Percentiles rank a stretch among this genome's conserved stretches.
Conservation (phyloP, 495 filamentous ascomycete genomes). For the Friedmanniomyces endolithicus region DNA sequence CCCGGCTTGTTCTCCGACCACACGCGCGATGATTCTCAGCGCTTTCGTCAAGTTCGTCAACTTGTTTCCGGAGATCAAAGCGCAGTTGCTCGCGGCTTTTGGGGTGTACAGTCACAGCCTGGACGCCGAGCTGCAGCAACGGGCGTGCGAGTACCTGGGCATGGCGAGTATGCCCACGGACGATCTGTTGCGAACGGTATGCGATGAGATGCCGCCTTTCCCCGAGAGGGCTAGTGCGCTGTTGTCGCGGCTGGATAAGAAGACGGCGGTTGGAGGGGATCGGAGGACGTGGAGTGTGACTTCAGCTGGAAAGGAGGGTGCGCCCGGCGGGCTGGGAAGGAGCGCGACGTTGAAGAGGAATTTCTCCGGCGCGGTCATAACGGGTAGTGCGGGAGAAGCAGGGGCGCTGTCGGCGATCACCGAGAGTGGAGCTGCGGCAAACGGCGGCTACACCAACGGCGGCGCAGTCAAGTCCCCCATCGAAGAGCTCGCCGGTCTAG, state of each 20-base stretch:
- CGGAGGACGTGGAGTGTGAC: slow-evolving; percentile 94
- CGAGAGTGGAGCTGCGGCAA: slow-evolving; percentile 34
- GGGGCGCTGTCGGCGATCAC: slow-evolving; percentile 20
- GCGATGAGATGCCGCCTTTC: slow-evolving; percentile 98
- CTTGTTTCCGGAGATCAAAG: slow-evolving; percentile 96
- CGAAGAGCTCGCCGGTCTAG: slow-evolving; percentile 28
- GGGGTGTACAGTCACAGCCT: slow-evolving; percentile 84
- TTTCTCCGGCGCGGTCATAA: slow-evolving; percentile 42
- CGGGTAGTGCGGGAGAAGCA: not conserved
- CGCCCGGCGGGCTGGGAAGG: slow-evolving; percentile 68
- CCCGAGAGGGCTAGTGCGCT: slow-evolving; percentile 87
- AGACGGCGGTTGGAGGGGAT: slow-evolving; percentile 79
- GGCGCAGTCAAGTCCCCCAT: slow-evolving; percentile 20
- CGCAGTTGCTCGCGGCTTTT: slow-evolving; percentile 84
- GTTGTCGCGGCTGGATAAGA: slow-evolving; percentile 83
- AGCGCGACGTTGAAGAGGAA: slow-evolving; percentile 73
- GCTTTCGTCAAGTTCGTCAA: slow-evolving; percentile 97
- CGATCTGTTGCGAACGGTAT: slow-evolving; percentile 86
- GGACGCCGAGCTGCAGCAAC: slow-evolving; percentile 89
- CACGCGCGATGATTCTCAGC: slow-evolving; percentile 85
- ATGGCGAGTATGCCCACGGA: slow-evolving; percentile 78
- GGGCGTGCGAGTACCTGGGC: slow-evolving; percentile 89
- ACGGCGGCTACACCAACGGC: slow-evolving; percentile 35
- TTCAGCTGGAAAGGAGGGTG: slow-evolving; percentile 55
- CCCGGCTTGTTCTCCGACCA: slow-evolving; percentile 73